Evolutionary conservation across 2,329 filamentous ascomycete genomes (phyloP).

Genomic region (Talaromyces sp.): DNA sequence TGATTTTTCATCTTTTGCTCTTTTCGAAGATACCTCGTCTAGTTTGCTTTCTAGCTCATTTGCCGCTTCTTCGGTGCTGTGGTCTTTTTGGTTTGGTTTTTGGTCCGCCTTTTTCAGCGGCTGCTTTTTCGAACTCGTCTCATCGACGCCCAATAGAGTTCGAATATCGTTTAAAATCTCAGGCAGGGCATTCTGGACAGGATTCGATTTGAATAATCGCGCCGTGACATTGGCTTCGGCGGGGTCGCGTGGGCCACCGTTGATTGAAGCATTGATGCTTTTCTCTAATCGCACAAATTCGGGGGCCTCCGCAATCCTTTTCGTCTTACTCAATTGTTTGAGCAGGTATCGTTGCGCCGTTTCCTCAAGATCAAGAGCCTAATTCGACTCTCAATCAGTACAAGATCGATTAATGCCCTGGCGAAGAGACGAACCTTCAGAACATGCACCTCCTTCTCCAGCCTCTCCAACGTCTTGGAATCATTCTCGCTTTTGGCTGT

Average conservation of each 20-base stretch:
- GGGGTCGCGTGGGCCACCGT: constrained; percentile 37
- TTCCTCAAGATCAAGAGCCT: constrained; percentile 51
- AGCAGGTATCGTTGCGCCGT: constrained; percentile 55
- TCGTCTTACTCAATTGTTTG: constrained; percentile 56
- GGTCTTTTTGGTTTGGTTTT: not conserved
- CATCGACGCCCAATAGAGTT: constrained; percentile 37
- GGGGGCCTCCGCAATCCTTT: constrained; percentile 53
- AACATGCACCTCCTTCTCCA: constrained; percentile 55
- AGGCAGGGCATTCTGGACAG: constrained; percentile 55
- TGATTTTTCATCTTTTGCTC: constrained; percentile 18
- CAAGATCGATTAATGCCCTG: not conserved
- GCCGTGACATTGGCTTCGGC: constrained; percentile 58
- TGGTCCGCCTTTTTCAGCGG: not conserved
- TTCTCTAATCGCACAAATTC: constrained; percentile 44
- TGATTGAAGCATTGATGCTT: constrained; percentile 29
- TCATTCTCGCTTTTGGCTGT: constrained; percentile 48
- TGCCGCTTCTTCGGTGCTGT: constrained; percentile 16
- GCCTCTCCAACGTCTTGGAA: constrained; percentile 37
- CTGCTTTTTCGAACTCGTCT: constrained; percentile 20
- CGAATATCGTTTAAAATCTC: constrained; percentile 44
- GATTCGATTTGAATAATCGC: constrained; percentile 58
- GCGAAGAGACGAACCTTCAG: constrained; percentile 48
- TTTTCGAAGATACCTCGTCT: not conserved
- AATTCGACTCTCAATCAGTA: not conserved
- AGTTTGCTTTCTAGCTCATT: constrained; percentile 6